Percentiles rank a stretch among this genome's conserved stretches.
phyloP scores from a whole-genome alignment of 192 early-diverging fungal species.

The Coemansia guatemalensis region DNA sequence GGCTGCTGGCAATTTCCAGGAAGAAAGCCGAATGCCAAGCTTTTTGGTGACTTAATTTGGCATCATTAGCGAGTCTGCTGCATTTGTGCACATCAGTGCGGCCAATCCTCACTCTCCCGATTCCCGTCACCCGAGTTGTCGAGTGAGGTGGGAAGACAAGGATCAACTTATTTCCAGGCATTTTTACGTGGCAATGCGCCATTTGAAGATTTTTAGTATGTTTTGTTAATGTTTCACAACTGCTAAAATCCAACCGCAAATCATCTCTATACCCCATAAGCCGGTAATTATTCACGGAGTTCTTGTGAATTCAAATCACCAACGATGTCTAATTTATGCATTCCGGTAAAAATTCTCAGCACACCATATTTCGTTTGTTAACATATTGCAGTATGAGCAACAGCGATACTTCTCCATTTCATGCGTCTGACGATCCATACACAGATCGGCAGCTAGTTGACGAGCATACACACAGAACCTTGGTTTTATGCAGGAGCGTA shows the following conservation, averaged over 20 bases:
- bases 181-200: background rate
- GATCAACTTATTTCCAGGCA: background rate
- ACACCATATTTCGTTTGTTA: no score
- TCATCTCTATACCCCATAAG: no score
- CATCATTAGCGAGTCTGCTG: background rate
- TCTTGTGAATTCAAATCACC: no score
- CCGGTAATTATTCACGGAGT: no score
- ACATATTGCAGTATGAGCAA: no score
- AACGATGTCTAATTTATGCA: no score
- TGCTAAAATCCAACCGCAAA: no score
- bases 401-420: background rate
- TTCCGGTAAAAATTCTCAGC: no score
- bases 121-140: background rate
- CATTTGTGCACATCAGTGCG: background rate
- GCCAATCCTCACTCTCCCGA: background rate
- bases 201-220: no score
- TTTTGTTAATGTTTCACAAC: no score
- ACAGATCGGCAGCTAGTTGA: conserved; percentile 17
- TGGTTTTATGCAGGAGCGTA: conserved; percentile 14
- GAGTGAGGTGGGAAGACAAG: no score
- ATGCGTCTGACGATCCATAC: conserved; percentile 2
- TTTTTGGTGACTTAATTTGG: background rate
- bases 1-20: background rate
- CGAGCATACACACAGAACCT: conserved; percentile 9
- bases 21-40: background rate